phyloP scores from a whole-genome alignment of 129 eudicot genomes.

The Sambucus nigra region DNA sequence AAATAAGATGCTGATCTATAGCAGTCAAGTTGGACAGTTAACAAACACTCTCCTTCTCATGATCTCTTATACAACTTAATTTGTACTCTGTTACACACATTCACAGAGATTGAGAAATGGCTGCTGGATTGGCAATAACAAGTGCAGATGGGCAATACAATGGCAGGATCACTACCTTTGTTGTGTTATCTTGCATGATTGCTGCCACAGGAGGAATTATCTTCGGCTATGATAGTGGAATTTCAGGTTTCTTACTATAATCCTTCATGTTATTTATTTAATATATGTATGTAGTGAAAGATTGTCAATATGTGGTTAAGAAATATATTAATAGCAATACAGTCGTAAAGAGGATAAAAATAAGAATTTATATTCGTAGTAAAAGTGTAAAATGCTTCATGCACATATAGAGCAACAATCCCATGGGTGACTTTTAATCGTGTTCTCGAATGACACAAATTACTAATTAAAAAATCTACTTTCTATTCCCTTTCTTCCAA shows the following conservation, averaged over 20 bases:
- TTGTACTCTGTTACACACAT: neutral
- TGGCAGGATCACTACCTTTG: constrained; percentile 30
- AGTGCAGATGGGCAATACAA: constrained; percentile 11
- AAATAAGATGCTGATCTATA: neutral
- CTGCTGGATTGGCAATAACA: constrained; percentile 17
- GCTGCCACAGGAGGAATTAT: constrained; percentile 32
- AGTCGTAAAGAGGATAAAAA: no score
- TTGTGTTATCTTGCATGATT: constrained; percentile 28
- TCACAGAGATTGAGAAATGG: constrained; percentile 7
- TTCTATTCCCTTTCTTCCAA: no score
- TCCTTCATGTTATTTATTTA: neutral
- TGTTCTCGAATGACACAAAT: no score
- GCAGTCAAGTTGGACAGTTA: constrained; percentile 15
- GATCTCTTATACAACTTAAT: neutral
- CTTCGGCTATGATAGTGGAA: constrained; percentile 35
- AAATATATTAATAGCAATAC: no score
- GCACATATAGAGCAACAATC: no score
- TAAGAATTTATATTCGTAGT: no score
- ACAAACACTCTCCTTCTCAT: constrained; percentile 7
- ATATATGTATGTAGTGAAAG: no score
- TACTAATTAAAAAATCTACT: no score
- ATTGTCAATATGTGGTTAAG: no score
- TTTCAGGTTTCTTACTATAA: constrained; percentile 19
- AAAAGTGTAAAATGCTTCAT: no score
- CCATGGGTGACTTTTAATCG: no score